Evolutionary conservation across 345 rosid genomes (phyloP).

Genomic region (Aquilaria sinensis): DNA sequence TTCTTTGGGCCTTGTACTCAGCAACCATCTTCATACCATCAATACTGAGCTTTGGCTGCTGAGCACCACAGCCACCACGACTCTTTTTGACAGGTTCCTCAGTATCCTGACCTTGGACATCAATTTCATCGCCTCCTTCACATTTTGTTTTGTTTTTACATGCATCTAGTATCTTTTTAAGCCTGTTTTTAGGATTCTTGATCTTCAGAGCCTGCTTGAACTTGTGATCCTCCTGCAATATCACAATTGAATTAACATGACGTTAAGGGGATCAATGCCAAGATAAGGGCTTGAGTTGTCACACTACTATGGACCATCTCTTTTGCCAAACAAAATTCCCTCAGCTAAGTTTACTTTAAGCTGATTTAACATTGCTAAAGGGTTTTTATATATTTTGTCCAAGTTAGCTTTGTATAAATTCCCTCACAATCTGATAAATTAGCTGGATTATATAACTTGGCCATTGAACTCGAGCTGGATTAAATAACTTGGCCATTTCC

Average conservation of each 20-base stretch:
- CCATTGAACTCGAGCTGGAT: too few species aligned
- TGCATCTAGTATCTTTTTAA: conserved; percentile 75
- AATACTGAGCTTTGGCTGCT: conserved; percentile 78
- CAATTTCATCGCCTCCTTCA: conserved; percentile 83
- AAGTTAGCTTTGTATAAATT: too few species aligned
- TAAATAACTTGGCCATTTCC: too few species aligned
- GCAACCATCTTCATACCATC: conserved; percentile 97
- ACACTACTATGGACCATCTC: too few species aligned
- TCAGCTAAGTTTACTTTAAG: too few species aligned
- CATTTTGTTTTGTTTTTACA: conserved; percentile 76
- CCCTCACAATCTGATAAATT: too few species aligned
- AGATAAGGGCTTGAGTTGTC: too few species aligned
- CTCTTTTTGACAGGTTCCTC: conserved; percentile 74
- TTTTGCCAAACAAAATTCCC: too few species aligned
- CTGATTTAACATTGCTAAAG: too few species aligned
- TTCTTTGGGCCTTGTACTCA: conserved; percentile 59
- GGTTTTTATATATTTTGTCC: too few species aligned
- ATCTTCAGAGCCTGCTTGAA: conserved; percentile 89
- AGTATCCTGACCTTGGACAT: conserved; percentile 49
- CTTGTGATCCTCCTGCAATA: conserved; percentile 83
- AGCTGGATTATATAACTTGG: too few species aligned
- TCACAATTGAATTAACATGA: conserved; percentile 10
- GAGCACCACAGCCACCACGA: conserved; percentile 84
- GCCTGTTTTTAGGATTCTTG: conserved; percentile 74
- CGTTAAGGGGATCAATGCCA: too few species aligned